Conservation (phyloP, 768 basidiomycete genomes). For the Kondoa subrosea region DNA sequence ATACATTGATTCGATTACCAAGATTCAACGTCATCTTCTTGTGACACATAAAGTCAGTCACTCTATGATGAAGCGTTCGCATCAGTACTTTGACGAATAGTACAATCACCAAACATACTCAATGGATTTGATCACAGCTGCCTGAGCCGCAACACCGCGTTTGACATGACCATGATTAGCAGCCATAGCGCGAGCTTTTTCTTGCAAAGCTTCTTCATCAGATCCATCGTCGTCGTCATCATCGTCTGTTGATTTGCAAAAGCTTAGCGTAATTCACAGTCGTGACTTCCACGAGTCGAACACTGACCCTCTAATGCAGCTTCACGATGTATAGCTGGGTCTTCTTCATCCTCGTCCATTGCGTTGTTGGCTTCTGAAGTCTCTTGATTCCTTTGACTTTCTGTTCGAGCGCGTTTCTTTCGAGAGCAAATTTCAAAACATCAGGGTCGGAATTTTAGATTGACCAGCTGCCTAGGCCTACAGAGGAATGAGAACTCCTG, state of each 20-base stretch:
- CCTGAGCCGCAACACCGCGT: slow-evolving; percentile 44
- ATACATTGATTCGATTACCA: slow-evolving; percentile 6
- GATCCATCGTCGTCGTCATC: background rate
- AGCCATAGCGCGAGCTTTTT: background rate
- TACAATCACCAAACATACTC: no score
- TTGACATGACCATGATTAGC: background rate
- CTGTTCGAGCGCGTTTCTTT: background rate
- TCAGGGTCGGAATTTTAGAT: no score
- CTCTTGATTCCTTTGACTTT: no score
- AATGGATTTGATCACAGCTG: slow-evolving; percentile 70
- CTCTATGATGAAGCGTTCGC: slow-evolving; percentile 7
- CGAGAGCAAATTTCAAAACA: background rate
- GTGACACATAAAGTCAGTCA: slow-evolving; percentile 92
- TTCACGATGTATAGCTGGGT: no score
- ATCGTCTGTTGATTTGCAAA: background rate
- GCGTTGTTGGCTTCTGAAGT: no score
- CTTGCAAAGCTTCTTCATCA: background rate
- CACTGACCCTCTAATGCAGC: no score
- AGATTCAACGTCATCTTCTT: slow-evolving; percentile 36
- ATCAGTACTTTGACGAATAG: background rate
- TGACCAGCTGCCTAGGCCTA: background rate
- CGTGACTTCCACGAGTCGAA: no score
- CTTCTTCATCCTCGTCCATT: no score
- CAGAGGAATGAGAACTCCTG: background rate
- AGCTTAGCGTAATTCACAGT: no score